phyloP scores from a whole-genome alignment of 257 asterid species.

The Fraxinus quadrangulata region DNA sequence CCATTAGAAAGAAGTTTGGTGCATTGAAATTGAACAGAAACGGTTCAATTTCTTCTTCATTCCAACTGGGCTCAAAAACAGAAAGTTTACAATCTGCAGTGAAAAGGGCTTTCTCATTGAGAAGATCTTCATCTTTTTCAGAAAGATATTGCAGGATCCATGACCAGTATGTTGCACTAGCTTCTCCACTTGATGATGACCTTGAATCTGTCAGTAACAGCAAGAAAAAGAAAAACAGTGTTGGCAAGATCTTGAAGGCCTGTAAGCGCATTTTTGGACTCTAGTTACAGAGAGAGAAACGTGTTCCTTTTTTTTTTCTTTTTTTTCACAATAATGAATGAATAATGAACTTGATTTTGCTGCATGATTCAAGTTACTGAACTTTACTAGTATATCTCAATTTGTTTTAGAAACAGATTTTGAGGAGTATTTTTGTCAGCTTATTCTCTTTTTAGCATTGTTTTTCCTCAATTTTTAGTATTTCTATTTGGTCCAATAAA shows the following conservation, averaged over 20 bases:
- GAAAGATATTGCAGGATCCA: slow-evolving; percentile 56
- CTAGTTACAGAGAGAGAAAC: background rate
- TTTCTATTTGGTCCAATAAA: too few relatives aligned
- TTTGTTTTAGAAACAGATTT: too few relatives aligned
- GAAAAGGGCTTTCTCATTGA: slow-evolving; percentile 39
- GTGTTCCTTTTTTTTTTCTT: background rate
- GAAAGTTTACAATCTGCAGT: slow-evolving; percentile 28
- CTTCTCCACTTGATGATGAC: slow-evolving; percentile 28
- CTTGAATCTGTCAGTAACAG: slow-evolving; percentile 6
- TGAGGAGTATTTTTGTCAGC: background rate
- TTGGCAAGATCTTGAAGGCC: slow-evolving; percentile 44
- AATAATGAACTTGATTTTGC: background rate
- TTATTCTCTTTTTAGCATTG: too few relatives aligned
- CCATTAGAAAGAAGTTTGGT: slow-evolving; percentile 10
- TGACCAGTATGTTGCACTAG: slow-evolving; percentile 39
- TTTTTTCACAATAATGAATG: background rate
- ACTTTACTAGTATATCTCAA: background rate
- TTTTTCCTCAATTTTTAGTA: background rate
- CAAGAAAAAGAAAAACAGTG: slow-evolving; percentile 29
- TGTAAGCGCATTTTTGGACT: slow-evolving; percentile 53
- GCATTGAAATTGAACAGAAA: slow-evolving; percentile 34
- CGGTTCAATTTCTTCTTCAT: slow-evolving; percentile 31
- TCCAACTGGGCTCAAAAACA: slow-evolving; percentile 11
- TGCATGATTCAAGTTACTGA: background rate
- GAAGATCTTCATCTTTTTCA: slow-evolving; percentile 51